Evolutionary conservation across 1,284 basidiomycete genomes (phyloP).

Genomic region (Quambalaria eucalypti): DNA sequence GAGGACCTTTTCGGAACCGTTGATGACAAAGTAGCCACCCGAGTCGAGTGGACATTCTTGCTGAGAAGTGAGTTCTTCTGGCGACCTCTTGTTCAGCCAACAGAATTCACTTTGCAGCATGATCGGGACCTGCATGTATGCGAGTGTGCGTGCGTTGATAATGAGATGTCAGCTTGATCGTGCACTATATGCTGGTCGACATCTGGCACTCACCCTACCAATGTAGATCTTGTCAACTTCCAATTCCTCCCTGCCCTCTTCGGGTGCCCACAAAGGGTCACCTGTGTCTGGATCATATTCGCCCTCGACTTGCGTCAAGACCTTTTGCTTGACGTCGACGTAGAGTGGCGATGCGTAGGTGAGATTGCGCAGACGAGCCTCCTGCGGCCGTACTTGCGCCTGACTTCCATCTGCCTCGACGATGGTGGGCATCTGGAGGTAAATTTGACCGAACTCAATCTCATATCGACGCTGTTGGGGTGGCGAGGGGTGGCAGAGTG

Average conservation of each 20-base stretch:
- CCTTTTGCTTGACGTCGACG: slow-evolving; percentile 86
- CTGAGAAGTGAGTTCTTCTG: slow-evolving; percentile 74
- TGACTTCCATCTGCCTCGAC: slow-evolving; percentile 93
- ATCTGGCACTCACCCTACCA: slow-evolving; percentile 52
- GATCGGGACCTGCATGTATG: slow-evolving; percentile 72
- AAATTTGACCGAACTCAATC: slow-evolving; percentile 95
- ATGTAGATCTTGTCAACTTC: slow-evolving; percentile 75
- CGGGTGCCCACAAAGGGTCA: slow-evolving; percentile 69
- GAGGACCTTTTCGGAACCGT: slow-evolving; percentile 96
- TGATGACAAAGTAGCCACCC: slow-evolving; percentile 98
- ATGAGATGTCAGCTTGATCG: background rate
- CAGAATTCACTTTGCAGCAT: slow-evolving; percentile 96
- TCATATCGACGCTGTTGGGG: slow-evolving; percentile 72
- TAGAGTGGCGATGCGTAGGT: slow-evolving; percentile 95
- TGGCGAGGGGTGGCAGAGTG: background rate
- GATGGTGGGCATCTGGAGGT: slow-evolving; percentile 83
- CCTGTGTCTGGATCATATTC: slow-evolving; percentile 60
- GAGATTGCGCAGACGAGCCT: slow-evolving; percentile 84
- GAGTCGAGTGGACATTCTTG: slow-evolving; percentile 93
- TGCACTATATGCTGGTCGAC: background rate
- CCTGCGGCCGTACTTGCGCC: slow-evolving; percentile 90
- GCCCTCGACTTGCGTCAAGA: slow-evolving; percentile 68
- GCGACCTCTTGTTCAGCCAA: slow-evolving; percentile 69
- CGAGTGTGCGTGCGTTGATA: slow-evolving; percentile 1
- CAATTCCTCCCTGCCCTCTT: slow-evolving; percentile 56